A percentile compares a stretch with the other conserved stretches of the same genome.
These are phyloP conservation scores for Carex parvula DNA, from an alignment of 176 grass and related monocot species.

Conservation along the genomic window DNA sequence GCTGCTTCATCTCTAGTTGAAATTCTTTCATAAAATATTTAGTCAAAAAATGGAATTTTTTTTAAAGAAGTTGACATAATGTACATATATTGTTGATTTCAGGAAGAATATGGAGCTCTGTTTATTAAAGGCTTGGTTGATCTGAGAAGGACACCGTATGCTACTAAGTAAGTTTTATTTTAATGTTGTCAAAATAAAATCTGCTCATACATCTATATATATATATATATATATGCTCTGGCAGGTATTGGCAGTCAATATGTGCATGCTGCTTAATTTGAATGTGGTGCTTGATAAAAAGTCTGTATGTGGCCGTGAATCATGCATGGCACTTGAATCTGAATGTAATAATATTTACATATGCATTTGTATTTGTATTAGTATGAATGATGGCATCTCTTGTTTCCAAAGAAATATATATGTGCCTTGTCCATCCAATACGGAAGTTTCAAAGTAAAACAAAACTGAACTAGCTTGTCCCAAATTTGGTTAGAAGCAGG, in stretches of 20 bases:
- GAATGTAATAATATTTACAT: not conserved
- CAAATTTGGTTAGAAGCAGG: too few species aligned
- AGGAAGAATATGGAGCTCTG: conserved; percentile 4
- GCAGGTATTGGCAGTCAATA: not conserved
- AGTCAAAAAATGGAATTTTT: too few species aligned
- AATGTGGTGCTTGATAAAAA: not conserved
- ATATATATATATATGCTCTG: not conserved
- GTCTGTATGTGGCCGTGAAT: not conserved
- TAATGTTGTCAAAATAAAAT: not conserved
- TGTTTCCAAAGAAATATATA: not conserved
- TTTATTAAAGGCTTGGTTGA: not conserved
- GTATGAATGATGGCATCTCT: not conserved
- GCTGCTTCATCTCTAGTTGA: conserved; percentile 8
- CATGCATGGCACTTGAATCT: not conserved
- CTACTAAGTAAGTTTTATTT: not conserved
- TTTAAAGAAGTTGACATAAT: not conserved
- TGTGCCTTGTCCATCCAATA: not conserved
- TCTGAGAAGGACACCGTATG: not conserved
- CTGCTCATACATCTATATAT: not conserved
- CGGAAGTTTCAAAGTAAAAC: not conserved
- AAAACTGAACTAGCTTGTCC: not conserved
- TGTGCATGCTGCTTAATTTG: not conserved
- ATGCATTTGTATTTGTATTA: not conserved
- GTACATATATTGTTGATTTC: not conserved
- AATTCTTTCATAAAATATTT: not conserved